phyloP scores from a whole-genome alignment of 2,329 filamentous ascomycete genomes.

The Venturia pyrina region DNA sequence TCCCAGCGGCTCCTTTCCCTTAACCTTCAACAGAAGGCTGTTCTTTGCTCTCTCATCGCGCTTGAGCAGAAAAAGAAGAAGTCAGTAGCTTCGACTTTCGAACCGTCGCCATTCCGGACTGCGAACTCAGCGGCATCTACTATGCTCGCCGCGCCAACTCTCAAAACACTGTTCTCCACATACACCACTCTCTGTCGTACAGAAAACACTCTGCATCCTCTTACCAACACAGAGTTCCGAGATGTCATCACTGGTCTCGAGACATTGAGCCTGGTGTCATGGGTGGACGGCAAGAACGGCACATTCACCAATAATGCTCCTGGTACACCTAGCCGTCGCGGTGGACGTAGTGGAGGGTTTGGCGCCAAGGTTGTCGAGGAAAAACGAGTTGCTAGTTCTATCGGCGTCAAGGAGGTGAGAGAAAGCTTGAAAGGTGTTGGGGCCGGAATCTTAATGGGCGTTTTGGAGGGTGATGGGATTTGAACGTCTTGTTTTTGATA shows the following conservation, averaged over 20 bases:
- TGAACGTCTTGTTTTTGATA: not conserved
- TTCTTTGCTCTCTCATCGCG: constrained; percentile 77
- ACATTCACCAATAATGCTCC: constrained; percentile 18
- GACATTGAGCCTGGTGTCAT: constrained; percentile 68
- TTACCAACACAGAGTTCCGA: constrained; percentile 86
- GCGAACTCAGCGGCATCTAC: constrained; percentile 23
- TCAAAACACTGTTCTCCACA: constrained; percentile 74
- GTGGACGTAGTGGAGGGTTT: constrained; percentile 9
- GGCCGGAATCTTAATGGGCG: constrained; percentile 24
- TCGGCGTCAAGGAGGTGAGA: constrained; percentile 25
- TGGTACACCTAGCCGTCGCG: constrained; percentile 11
- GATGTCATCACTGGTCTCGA: constrained; percentile 87
- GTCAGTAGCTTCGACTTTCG: constrained; percentile 36
- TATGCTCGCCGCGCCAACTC: constrained; percentile 53
- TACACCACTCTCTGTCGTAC: constrained; percentile 75
- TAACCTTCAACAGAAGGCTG: constrained; percentile 94
- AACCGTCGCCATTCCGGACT: constrained; percentile 20
- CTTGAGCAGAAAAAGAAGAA: constrained; percentile 58
- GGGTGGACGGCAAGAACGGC: constrained; percentile 52
- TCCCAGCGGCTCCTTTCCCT: constrained; percentile 74
- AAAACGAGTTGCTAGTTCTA: constrained; percentile 24
- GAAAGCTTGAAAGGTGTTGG: constrained; percentile 24
- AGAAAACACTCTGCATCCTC: constrained; percentile 80
- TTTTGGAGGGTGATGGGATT: constrained; percentile 20
- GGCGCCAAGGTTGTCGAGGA: constrained; percentile 11